phyloP scores from a whole-genome alignment of 768 basidiomycete genomes.

The Neoboletus magnificus region DNA sequence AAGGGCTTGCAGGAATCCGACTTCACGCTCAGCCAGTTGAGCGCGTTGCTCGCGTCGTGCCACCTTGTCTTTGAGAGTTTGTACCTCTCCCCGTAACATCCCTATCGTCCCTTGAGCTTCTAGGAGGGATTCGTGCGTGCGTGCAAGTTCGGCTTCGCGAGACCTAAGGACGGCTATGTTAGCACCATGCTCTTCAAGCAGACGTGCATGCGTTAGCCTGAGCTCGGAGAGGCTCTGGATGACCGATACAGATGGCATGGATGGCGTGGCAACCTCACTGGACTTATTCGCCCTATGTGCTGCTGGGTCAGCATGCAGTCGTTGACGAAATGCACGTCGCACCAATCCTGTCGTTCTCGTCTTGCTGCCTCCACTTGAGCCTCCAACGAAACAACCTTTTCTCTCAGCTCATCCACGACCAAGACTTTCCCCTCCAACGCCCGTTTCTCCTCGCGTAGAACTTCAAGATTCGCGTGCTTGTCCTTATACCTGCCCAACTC shows the following conservation, averaged over 20 bases:
- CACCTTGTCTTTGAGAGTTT: conserved; percentile 37
- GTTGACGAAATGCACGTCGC: conserved; percentile 9
- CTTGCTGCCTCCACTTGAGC: conserved; percentile 62
- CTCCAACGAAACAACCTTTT: conserved; percentile 54
- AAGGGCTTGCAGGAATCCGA: conserved; percentile 65
- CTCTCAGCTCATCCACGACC: conserved; percentile 52
- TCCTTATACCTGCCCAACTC: conserved; percentile 56
- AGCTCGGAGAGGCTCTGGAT: conserved; percentile 57
- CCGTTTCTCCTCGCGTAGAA: conserved; percentile 72
- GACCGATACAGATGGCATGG: conserved; percentile 50
- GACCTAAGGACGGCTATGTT: conserved; percentile 49
- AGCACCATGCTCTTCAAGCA: conserved; percentile 67
- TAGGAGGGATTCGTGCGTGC: conserved; percentile 34
- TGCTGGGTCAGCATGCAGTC: conserved; percentile 1
- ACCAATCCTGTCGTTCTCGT: conserved; percentile 59
- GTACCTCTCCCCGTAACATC: conserved; percentile 36
- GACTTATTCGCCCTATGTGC: conserved; percentile 38
- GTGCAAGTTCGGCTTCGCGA: conserved; percentile 51
- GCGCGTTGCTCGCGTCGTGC: conserved; percentile 37
- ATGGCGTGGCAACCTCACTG: conserved; percentile 34
- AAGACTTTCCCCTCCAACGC: conserved; percentile 52
- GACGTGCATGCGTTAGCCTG: conserved; percentile 56
- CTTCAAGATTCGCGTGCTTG: conserved; percentile 58
- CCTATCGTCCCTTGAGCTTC: conserved; percentile 36
- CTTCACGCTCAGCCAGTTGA: conserved; percentile 54